Conservation (phyloP, 139 green algal genomes). For the Chlorella sp. region DNA sequence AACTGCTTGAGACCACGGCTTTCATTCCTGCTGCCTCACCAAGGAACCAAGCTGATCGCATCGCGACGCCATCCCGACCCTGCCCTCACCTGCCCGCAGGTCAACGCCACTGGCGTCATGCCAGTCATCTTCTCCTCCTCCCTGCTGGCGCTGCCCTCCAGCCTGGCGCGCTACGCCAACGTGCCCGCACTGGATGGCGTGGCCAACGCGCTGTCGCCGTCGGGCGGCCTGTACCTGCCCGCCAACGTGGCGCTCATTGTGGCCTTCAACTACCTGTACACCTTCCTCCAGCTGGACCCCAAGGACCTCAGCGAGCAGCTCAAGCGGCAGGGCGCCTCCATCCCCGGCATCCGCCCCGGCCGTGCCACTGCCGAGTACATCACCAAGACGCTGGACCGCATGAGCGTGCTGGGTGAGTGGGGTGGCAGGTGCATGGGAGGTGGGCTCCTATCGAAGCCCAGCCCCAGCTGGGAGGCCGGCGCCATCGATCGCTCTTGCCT, state of each 20-base stretch:
- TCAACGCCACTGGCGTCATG: slow-evolving; percentile 97
- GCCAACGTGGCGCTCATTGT: slow-evolving; percentile 94
- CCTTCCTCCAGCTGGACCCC: slow-evolving; percentile 98
- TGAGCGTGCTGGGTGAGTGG: slow-evolving; percentile 87
- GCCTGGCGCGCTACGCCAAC: slow-evolving; percentile 84
- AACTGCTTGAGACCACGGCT: too few relatives aligned
- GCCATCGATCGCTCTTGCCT: too few relatives aligned
- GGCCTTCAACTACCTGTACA: slow-evolving; percentile 99
- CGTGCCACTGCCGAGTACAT: slow-evolving; percentile 93
- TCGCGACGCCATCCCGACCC: too few relatives aligned
- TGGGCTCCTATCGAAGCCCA: too few relatives aligned
- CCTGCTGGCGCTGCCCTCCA: slow-evolving; percentile 90
- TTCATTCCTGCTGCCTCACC: background rate
- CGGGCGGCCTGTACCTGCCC: slow-evolving; percentile 86
- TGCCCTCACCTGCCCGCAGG: slow-evolving; percentile 23
- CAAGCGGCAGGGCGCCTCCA: slow-evolving; percentile 91
- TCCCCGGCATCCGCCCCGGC: slow-evolving; percentile 92
- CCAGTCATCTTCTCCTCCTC: slow-evolving; percentile 98
- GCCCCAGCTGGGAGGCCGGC: too few relatives aligned
- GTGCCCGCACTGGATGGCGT: slow-evolving; percentile 62
- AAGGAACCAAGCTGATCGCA: too few relatives aligned
- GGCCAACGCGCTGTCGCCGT: slow-evolving; percentile 76
- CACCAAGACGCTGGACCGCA: slow-evolving; percentile 87
- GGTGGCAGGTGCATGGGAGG: too few relatives aligned
- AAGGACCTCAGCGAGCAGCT: slow-evolving; percentile 98